Conservation (phyloP, 495 filamentous ascomycete species). For the Cudoniella acicularis region DNA sequence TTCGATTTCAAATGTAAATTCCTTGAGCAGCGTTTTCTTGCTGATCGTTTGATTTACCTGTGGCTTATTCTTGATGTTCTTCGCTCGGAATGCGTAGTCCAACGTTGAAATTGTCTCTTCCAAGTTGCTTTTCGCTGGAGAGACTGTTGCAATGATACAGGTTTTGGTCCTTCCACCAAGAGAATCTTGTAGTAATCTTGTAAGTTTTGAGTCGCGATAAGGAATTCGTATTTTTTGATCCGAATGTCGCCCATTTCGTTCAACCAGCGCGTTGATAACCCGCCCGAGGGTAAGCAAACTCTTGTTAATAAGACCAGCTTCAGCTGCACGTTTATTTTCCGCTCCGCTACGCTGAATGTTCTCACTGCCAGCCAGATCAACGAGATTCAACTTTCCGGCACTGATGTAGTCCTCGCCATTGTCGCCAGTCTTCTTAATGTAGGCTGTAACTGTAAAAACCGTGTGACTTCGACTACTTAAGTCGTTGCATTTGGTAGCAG, state of each 20-base stretch:
- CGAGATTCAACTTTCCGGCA: conserved; percentile 90
- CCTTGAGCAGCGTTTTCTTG: conserved; percentile 84
- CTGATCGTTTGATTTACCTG: conserved; percentile 88
- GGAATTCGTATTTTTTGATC: conserved; percentile 86
- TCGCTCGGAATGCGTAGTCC: conserved; percentile 95
- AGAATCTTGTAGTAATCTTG: conserved; percentile 90
- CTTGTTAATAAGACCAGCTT: conserved; percentile 97
- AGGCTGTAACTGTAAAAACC: conserved; percentile 89
- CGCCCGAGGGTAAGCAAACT: conserved; percentile 89
- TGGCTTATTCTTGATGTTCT: conserved; percentile 97
- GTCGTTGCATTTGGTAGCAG: conserved; percentile 97
- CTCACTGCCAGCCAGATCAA: conserved; percentile 94
- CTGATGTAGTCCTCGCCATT: conserved; percentile 89
- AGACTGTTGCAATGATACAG: conserved; percentile 96
- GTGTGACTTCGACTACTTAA: conserved; percentile 94
- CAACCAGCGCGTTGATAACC: conserved; percentile 96
- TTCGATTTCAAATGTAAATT: conserved; percentile 92
- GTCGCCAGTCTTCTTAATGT: conserved; percentile 75
- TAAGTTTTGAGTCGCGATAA: conserved; percentile 95
- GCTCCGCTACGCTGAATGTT: conserved; percentile 96
- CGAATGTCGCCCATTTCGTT: not conserved
- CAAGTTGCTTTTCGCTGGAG: conserved; percentile 87
- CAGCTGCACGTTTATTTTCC: conserved; percentile 93
- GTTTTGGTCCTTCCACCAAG: conserved; percentile 94
- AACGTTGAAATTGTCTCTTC: conserved; percentile 97